These are phyloP conservation scores for Platanthera zijinensis DNA, from an alignment of 106 monocot genomes.

Conservation along the genomic window DNA sequence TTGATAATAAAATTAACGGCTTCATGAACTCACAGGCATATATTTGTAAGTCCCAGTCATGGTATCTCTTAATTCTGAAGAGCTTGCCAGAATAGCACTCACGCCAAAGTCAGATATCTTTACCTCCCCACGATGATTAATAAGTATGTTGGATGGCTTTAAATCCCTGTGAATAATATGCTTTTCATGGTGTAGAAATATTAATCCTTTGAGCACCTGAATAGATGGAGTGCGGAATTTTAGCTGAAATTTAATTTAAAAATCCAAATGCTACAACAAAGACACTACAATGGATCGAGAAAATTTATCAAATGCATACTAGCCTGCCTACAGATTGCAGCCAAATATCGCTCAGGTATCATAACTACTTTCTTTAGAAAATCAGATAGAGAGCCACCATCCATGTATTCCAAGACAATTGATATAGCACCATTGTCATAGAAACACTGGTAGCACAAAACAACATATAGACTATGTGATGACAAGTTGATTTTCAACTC, in stretches of 20 bases:
- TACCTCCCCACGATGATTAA: constrained; percentile 85
- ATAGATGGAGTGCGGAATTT: constrained; percentile 1
- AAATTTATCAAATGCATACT: constrained; percentile 13
- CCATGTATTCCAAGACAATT: constrained; percentile 91
- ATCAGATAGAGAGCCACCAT: constrained; percentile 80
- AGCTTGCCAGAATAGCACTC: constrained; percentile 54
- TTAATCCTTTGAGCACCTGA: constrained; percentile 75
- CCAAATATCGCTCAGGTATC: constrained; percentile 77
- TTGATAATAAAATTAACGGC: not conserved
- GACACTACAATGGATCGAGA: not conserved
- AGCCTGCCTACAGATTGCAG: constrained; percentile 87
- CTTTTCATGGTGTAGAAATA: constrained; percentile 83
- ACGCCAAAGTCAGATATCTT: constrained; percentile 98
- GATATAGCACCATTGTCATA: constrained; percentile 83
- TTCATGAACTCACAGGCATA: constrained; percentile 70
- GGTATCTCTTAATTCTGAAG: constrained; percentile 63
- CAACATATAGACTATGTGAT: constrained; percentile 55
- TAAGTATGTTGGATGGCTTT: constrained; percentile 85
- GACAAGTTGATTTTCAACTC: constrained; percentile 77
- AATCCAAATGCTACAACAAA: not conserved
- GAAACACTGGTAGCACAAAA: constrained; percentile 74
- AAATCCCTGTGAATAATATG: constrained; percentile 80
- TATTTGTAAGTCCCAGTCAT: constrained; percentile 71
- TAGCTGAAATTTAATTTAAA: constrained; percentile 5
- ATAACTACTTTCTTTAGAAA: constrained; percentile 60